Evolutionary conservation across 2,329 filamentous ascomycete genomes (phyloP).

Genomic region (Apiospora marii): DNA sequence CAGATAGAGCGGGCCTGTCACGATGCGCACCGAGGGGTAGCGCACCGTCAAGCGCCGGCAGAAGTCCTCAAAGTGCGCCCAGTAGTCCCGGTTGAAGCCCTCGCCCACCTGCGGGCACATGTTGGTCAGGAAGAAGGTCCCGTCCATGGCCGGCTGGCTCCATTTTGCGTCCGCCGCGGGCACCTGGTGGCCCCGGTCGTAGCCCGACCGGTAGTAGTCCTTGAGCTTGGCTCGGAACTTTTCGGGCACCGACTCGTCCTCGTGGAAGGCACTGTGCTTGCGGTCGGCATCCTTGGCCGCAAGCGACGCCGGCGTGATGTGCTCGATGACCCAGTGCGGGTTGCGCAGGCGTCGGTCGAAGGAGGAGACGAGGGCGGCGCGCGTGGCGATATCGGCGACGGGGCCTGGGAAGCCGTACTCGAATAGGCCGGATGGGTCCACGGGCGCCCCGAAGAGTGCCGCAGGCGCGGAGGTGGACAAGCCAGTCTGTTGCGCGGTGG

Average conservation of each 20-base stretch:
- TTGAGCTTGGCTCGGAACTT: conserved; percentile 89
- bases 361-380: conserved; percentile 80
- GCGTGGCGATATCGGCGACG: conserved; percentile 79
- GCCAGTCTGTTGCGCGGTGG: conserved; percentile 33
- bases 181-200: conserved; percentile 96
- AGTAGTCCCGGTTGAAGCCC: conserved; percentile 99
- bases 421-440: conserved; percentile 80
- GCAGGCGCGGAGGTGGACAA: conserved; percentile 43
- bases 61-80: conserved; percentile 98
- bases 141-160: conserved; percentile 93
- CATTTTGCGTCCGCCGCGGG: conserved; percentile 96
- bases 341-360: conserved; percentile 93
- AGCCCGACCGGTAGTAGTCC: conserved; percentile 95
- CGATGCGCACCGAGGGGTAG: conserved; percentile 89
- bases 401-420: conserved; percentile 94
- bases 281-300: conserved; percentile 79
- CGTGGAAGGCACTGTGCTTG: conserved; percentile 81
- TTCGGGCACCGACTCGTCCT: conserved; percentile 81
- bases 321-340: conserved; percentile 93
- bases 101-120: conserved; percentile 99
- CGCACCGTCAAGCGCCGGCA: conserved; percentile 81
- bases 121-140: conserved; percentile 91
- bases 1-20: conserved; percentile 93
- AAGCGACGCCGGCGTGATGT: conserved; percentile 91
- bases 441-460: conserved; percentile 54